phyloP scores from a whole-genome alignment of 768 basidiomycete species.

The Rossbeevera mucosa region DNA sequence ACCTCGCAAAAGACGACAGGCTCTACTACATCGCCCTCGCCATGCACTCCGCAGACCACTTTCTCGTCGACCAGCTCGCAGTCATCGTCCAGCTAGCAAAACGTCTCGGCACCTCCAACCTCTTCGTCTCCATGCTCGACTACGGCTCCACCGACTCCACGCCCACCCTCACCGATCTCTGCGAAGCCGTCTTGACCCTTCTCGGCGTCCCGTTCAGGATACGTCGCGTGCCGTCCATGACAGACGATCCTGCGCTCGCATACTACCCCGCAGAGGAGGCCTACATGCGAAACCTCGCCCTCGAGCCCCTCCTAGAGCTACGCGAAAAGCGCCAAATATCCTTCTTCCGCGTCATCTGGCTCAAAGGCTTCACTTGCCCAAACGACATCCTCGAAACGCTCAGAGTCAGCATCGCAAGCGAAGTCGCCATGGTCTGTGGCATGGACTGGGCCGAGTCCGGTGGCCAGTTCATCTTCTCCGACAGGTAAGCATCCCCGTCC shows the following conservation, averaged over 20 bases:
- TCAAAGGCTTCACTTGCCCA: slow-evolving; percentile 98
- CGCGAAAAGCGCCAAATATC: slow-evolving; percentile 68
- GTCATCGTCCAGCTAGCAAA: slow-evolving; percentile 95
- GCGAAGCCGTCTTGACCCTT: slow-evolving; percentile 90
- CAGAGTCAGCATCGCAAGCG: slow-evolving; percentile 82
- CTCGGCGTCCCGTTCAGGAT: slow-evolving; percentile 93
- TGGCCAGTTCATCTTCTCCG: slow-evolving; percentile 96
- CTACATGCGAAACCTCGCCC: slow-evolving; percentile 84
- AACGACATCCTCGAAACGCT: slow-evolving; percentile 97
- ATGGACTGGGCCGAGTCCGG: slow-evolving; percentile 99
- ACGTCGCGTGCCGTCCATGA: slow-evolving; percentile 89
- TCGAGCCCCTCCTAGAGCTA: slow-evolving; percentile 88
- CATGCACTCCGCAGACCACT: slow-evolving; percentile 98
- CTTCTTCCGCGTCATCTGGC: slow-evolving; percentile 92
- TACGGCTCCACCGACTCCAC: slow-evolving; percentile 95
- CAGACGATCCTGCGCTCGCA: slow-evolving; percentile 75
- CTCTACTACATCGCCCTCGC: slow-evolving; percentile 94
- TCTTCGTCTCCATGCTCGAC: slow-evolving; percentile 98
- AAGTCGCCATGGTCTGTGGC: slow-evolving; percentile 98
- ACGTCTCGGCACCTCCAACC: slow-evolving; percentile 79
- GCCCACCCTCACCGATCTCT: slow-evolving; percentile 88
- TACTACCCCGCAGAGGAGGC: slow-evolving; percentile 98
- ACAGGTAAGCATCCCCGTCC: slow-evolving; percentile 53
- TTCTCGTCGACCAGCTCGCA: slow-evolving; percentile 96
- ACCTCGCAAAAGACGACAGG: slow-evolving; percentile 75